phyloP scores from a whole-genome alignment of 257 asterid genomes.

The Solanum arcanum region DNA sequence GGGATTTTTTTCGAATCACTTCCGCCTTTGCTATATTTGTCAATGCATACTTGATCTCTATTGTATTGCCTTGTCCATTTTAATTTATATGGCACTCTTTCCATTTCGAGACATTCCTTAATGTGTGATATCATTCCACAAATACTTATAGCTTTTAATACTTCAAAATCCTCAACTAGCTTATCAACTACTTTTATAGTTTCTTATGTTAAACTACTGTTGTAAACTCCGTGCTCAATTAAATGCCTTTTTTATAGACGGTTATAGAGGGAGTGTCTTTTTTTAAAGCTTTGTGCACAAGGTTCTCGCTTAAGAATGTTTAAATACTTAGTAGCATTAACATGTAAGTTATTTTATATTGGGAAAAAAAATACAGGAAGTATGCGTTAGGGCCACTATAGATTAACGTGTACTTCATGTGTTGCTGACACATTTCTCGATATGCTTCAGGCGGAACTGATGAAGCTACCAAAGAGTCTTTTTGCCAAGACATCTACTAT shows the following conservation, averaged over 20 bases:
- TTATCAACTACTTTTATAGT: background rate
- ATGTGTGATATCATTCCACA: background rate
- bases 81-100: background rate
- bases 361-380: background rate
- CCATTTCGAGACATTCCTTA: background rate
- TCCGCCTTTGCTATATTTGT: background rate
- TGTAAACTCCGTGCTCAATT: background rate
- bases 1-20: background rate
- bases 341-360: background rate
- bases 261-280: background rate
- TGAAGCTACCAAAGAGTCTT: slow-evolving; percentile 72
- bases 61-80: background rate
- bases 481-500: slow-evolving; percentile 53
- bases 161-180: background rate
- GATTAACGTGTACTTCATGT: background rate
- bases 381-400: background rate
- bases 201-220: background rate
- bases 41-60: background rate
- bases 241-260: background rate
- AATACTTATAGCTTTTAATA: background rate
- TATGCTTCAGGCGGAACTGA: slow-evolving; percentile 42
- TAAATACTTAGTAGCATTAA: background rate
- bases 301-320: background rate
- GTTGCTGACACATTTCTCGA: background rate
- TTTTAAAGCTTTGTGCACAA: background rate